Evolutionary conservation across 2,329 filamentous ascomycete species (phyloP).

Genomic region (Trichoderma sp.): DNA sequence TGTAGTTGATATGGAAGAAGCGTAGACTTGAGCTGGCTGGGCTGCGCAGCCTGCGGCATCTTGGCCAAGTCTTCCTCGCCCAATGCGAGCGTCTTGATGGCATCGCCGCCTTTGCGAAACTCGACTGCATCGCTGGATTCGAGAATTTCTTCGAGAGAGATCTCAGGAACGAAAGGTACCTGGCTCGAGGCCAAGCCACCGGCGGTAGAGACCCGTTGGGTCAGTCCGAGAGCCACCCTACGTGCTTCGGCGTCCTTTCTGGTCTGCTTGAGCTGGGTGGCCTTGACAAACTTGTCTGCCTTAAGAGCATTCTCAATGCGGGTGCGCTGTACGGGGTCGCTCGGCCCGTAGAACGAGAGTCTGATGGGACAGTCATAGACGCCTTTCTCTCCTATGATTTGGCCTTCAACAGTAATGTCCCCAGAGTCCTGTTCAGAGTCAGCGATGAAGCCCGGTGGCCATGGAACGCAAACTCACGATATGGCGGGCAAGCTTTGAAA

Average conservation of each 20-base stretch:
- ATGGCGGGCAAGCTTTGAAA: slow-evolving; percentile 72
- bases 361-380: slow-evolving; percentile 72
- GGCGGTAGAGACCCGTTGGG: slow-evolving; percentile 45
- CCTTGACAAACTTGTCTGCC: slow-evolving; percentile 63
- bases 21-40: slow-evolving; percentile 62
- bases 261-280: slow-evolving; percentile 58
- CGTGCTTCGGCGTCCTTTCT: slow-evolving; percentile 56
- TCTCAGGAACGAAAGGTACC: slow-evolving; percentile 39
- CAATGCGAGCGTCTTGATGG: slow-evolving; percentile 70
- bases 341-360: slow-evolving; percentile 70
- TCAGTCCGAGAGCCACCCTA: slow-evolving; percentile 47
- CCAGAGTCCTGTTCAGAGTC: slow-evolving; percentile 50
- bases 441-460: no score
- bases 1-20: slow-evolving; percentile 79
- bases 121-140: slow-evolving; percentile 68
- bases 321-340: slow-evolving; percentile 53
- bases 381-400: slow-evolving; percentile 67
- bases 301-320: slow-evolving; percentile 65
- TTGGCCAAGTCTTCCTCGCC: slow-evolving; percentile 69
- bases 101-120: slow-evolving; percentile 63
- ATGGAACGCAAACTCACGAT: slow-evolving; percentile 57
- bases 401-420: slow-evolving; percentile 67
- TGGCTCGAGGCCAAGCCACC: slow-evolving; percentile 35
- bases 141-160: slow-evolving; percentile 65
- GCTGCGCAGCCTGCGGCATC: slow-evolving; percentile 73